These are phyloP conservation scores for Avena insularis DNA, from an alignment of 176 grass and related monocot genomes.

Conservation along the genomic window DNA sequence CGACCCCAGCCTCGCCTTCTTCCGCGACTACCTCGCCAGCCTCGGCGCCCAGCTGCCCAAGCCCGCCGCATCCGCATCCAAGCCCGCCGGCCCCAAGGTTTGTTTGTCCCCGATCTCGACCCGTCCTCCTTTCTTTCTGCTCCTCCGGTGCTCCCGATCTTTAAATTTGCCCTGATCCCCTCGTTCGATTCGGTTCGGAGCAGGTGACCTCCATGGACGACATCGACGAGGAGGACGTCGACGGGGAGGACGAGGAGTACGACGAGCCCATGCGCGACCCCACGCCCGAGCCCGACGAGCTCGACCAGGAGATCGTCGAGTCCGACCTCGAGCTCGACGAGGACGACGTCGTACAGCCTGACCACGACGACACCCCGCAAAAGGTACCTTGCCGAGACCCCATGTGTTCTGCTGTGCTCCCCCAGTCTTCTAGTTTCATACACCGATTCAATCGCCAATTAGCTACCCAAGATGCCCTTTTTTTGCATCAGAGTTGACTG, in stretches of 20 bases:
- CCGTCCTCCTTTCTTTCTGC: background rate
- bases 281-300: conserved; percentile 80
- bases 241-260: conserved; percentile 48
- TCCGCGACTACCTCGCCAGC: conserved; percentile 80
- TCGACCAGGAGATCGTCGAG: conserved; percentile 90
- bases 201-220: conserved; percentile 72
- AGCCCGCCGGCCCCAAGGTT: background rate
- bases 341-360: conserved; percentile 81
- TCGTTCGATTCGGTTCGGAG: background rate
- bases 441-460: no score
- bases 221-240: conserved; percentile 56
- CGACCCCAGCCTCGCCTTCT: conserved; percentile 88
- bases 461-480: no score
- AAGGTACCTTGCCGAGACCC: conserved; percentile 43
- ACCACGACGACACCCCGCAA: conserved; percentile 86
- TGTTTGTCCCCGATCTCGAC: background rate
- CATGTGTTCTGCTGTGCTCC: no score
- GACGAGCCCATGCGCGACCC: conserved; percentile 51
- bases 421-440: no score
- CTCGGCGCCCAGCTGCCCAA: conserved; percentile 77
- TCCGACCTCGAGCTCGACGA: conserved; percentile 92
- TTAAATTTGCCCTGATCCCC: background rate
- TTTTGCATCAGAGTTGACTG: background rate
- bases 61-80: conserved; percentile 42
- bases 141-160: background rate